phyloP scores from a whole-genome alignment of 345 rosid species.

The Carallia brachiata region DNA sequence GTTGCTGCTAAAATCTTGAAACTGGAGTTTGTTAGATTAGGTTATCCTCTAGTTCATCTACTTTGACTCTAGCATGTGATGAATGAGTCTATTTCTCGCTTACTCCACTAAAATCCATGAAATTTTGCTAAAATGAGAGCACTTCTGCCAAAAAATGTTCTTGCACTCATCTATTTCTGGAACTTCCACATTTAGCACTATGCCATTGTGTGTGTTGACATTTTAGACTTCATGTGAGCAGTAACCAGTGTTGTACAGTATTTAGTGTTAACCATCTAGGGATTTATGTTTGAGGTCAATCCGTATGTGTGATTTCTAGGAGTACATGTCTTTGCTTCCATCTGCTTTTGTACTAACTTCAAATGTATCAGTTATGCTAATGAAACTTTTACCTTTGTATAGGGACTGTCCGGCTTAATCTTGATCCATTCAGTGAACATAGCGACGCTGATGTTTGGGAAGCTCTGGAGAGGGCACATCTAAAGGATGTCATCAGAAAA shows the following conservation, averaged over 20 bases:
- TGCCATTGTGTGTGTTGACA: too few species aligned
- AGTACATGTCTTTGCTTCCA: neutral
- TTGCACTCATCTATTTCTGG: too few species aligned
- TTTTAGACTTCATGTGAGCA: too few species aligned
- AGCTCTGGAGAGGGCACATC: slow-evolving; percentile 93
- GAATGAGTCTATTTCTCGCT: neutral
- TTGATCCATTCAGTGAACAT: slow-evolving; percentile 95
- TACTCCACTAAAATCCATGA: too few species aligned
- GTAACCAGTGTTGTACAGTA: too few species aligned
- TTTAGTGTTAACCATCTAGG: too few species aligned
- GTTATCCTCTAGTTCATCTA: neutral
- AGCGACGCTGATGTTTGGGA: slow-evolving; percentile 98
- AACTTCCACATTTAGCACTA: too few species aligned
- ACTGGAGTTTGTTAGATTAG: neutral
- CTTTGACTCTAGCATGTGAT: neutral
- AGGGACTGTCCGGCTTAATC: slow-evolving; percentile 95
- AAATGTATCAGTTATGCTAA: neutral
- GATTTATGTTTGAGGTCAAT: too few species aligned
- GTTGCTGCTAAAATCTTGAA: neutral
- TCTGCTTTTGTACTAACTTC: neutral
- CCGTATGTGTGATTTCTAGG: too few species aligned
- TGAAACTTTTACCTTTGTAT: slow-evolving; percentile 10
- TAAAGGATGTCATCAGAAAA: slow-evolving; percentile 83
- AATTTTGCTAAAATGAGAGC: too few species aligned
- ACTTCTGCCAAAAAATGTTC: too few species aligned